phyloP scores from a whole-genome alignment of 805 yeast species.

The Pichia scutulata region DNA sequence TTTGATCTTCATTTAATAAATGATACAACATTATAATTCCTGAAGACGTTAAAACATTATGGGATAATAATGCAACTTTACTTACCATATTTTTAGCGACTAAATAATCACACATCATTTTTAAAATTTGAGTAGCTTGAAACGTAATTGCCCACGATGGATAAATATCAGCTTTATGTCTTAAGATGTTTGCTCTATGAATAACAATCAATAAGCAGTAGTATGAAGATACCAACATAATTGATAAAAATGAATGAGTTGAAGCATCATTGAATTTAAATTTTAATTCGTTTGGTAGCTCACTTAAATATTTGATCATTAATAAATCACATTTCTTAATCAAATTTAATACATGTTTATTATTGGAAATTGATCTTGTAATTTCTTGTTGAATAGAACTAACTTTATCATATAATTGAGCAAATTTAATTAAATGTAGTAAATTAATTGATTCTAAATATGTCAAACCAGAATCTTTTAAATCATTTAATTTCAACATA shows the following conservation, averaged over 20 bases:
- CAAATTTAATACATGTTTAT: constrained; percentile 32
- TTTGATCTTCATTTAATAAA: constrained; percentile 28
- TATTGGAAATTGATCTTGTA: constrained; percentile 48
- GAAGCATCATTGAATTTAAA: constrained; percentile 50
- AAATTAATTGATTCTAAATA: constrained; percentile 47
- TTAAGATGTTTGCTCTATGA: constrained; percentile 59
- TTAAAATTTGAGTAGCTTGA: constrained; percentile 73
- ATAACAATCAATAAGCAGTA: constrained; percentile 65
- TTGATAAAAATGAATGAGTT: constrained; percentile 49
- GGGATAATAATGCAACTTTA: constrained; percentile 32
- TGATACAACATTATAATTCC: constrained; percentile 66
- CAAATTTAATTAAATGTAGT: constrained; percentile 55
- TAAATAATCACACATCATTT: constrained; percentile 51
- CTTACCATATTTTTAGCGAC: constrained; percentile 44
- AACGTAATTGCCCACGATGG: constrained; percentile 78
- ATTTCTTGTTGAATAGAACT: constrained; percentile 64
- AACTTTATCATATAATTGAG: constrained; percentile 64
- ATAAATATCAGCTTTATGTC: constrained; percentile 24
- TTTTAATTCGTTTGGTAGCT: constrained; percentile 53
- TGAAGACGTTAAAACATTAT: constrained; percentile 45
- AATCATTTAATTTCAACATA: constrained; percentile 62
- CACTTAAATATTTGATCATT: constrained; percentile 70
- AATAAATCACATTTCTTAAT: constrained; percentile 62
- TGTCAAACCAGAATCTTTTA: constrained; percentile 46
- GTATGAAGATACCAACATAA: constrained; percentile 58